Base-by-base conservation (phyloP, 768 basidiomycete species). In the Strobilomyces confusus region DNA sequence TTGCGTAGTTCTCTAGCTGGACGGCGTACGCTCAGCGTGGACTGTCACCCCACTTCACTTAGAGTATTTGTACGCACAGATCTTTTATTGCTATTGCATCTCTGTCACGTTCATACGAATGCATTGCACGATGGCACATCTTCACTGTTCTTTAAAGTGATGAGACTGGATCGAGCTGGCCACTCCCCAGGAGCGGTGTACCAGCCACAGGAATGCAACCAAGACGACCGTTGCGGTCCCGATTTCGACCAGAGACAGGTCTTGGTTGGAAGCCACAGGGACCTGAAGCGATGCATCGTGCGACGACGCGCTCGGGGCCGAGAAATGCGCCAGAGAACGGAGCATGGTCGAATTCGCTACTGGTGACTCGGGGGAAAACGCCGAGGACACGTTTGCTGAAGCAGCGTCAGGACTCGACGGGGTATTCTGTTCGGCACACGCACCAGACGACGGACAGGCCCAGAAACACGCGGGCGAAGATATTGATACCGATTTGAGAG, bases 1-100 rank as follows among this genome's bases (percentile, higher is more conserved):
- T 63, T 95, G 93, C 74, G 79, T 93, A 44, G 75, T 93, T 19
- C 70, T 69, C 55, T 69, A 66, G 54, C 44, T 41, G 12, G n/a
- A 49, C 41, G 43, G 51, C 48, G 23, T 23, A 46, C 34, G 47
- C 53, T 57, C 59, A n/a, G 54, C 49, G 49, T 43, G 56, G 58
- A 53, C 54, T 37, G 33, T 32, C 36, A 1, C 46, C 14, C 45
- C 19, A 38, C 44, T 54, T 62, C 55, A 34, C 58, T 40, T 62
- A 48, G 55, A 51, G 61, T 63, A 63, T 67, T 65, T 61, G 67
- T 69, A 65, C 60, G 61, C 60, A 69, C 62, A 49, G 62, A 66
- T 68, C 56, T 65, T 52, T 42, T 49, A 29, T 29, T 59, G 63
- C 58, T 67, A 59, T 61, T 55, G 45, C 58, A 53, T 61, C 57